Conservation (phyloP, 805 yeast species). For the Sungouiella thailandica region DNA sequence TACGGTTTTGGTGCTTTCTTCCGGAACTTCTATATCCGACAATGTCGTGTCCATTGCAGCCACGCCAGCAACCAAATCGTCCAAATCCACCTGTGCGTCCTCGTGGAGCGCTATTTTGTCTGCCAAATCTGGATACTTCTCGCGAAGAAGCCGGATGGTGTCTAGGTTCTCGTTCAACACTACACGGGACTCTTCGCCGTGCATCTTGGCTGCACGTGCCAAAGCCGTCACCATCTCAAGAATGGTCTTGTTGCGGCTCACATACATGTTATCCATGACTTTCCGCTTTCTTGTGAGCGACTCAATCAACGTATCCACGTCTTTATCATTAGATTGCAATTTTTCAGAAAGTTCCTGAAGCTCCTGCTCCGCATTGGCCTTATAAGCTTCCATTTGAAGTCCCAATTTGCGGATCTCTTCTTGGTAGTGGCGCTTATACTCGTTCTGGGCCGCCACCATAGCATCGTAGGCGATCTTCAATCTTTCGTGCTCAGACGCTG, state of each 20-base stretch:
- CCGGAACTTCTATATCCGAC: too few species aligned
- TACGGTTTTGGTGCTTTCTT: conserved; percentile 4
- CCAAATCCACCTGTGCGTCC: conserved; percentile 26
- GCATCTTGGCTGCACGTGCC: conserved; percentile 40
- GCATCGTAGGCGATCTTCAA: conserved; percentile 57
- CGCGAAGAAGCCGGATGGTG: conserved; percentile 35
- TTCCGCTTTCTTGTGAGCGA: conserved; percentile 42
- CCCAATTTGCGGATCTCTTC: conserved; percentile 38
- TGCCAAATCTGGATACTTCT: conserved; percentile 31
- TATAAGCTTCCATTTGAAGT: conserved; percentile 31
- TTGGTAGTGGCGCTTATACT: conserved; percentile 46
- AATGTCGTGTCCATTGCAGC: too few species aligned
- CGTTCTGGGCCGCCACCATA: conserved; percentile 45
- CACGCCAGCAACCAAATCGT: too few species aligned
- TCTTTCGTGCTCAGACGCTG: conserved; percentile 50
- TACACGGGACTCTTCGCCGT: conserved; percentile 44
- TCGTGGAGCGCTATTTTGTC: conserved; percentile 25
- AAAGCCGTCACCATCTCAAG: conserved; percentile 40
- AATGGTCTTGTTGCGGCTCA: conserved; percentile 41
- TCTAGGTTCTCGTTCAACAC: conserved; percentile 45
- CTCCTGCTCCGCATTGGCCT: conserved; percentile 29
- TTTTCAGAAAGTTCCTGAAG: conserved; percentile 31
- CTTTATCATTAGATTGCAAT: conserved; percentile 44
- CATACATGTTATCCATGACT: conserved; percentile 46
- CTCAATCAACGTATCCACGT: conserved; percentile 45